These are phyloP conservation scores for Pseudogymnoascus sp. DNA, from an alignment of 2,329 filamentous ascomycete species.

Conservation along the genomic window DNA sequence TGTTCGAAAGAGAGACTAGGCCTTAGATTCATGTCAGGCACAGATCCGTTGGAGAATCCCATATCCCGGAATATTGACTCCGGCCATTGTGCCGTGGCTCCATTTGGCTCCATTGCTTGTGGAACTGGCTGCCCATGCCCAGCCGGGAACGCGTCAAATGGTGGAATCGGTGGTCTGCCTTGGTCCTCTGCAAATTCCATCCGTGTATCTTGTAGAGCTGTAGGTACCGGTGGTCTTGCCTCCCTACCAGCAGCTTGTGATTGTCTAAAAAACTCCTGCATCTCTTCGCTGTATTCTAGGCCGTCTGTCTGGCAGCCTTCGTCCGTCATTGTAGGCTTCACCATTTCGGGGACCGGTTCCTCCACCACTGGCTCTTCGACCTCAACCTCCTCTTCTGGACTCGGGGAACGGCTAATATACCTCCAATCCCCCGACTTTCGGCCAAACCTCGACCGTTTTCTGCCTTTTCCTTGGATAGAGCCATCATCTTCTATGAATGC, in stretches of 20 bases:
- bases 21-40: not conserved
- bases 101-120: not conserved
- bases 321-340: conserved; percentile 28
- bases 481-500: conserved; percentile 61
- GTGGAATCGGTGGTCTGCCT: not conserved
- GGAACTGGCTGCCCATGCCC: not conserved
- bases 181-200: conserved; percentile 1
- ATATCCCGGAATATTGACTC: conserved; percentile 2
- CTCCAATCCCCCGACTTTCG: conserved; percentile 64
- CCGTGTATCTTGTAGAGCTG: conserved; percentile 14
- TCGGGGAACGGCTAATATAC: conserved; percentile 63
- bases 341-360: not conserved
- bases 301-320: conserved; percentile 36
- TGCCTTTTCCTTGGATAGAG: conserved; percentile 49
- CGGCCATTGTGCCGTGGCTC: not conserved
- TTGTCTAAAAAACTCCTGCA: conserved; percentile 11
- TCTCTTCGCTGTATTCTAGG: conserved; percentile 21
- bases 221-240: conserved; percentile 7
- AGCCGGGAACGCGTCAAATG: not conserved
- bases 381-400: conserved; percentile 43
- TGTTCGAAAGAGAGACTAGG: not conserved
- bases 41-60: not conserved
- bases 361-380: conserved; percentile 11
- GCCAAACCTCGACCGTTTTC: conserved; percentile 64
- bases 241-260: conserved; percentile 19